Evolutionary conservation across 140 eudicot genomes (phyloP), one percentile per base, ranked within the genome.

Genomic region (Oenanthe javanica): DNA sequence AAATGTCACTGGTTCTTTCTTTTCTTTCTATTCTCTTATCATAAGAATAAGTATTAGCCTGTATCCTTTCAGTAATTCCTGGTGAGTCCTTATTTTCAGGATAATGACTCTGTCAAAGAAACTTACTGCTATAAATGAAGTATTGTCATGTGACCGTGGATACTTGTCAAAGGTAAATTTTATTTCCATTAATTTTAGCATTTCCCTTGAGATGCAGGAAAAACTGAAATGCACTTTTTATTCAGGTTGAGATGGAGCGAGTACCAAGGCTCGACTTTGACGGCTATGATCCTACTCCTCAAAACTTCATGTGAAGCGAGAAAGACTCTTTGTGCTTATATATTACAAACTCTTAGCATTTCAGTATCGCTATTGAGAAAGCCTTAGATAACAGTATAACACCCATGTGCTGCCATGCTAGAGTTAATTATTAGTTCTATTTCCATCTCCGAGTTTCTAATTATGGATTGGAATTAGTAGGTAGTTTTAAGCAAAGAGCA

Each of bases 221-320:
- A 1, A n/a, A 52, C 57, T n/a, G 50, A 6, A 55, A 79, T 79
- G 36, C 9, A 4, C 69, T 63, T 12, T 19, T 48, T 83, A n/a
- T 89, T 57, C 86, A 94, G 99, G 97, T 72, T 83, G 97, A 96
- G 61, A 90, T 84, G 86, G 99, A 95, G 79, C 82, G 97, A 67
- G 1, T 31, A 31, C 36, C 87, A 72, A 87, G 95, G 78, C 87
- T 84, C 45, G 97, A 90, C 79, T 91, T 88, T 80, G 97, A 92
- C 74, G 99, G 90, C 85, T 88, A 87, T 81, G 97, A 95, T 81
- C 43, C 82, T 57, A 93, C 89, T 72, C 96, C 99, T 57, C 84
- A 80, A 50, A 95, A 87, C 81, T 95, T 90, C 85, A 95, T 92
- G 81, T 95, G 92, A 94, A 81, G 80, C 48, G 10, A 42, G 76